Percentiles rank a stretch among this genome's conserved stretches.
These are phyloP conservation scores for Leccinum boreale DNA, from an alignment of 768 basidiomycete species.

Conservation along the genomic window DNA sequence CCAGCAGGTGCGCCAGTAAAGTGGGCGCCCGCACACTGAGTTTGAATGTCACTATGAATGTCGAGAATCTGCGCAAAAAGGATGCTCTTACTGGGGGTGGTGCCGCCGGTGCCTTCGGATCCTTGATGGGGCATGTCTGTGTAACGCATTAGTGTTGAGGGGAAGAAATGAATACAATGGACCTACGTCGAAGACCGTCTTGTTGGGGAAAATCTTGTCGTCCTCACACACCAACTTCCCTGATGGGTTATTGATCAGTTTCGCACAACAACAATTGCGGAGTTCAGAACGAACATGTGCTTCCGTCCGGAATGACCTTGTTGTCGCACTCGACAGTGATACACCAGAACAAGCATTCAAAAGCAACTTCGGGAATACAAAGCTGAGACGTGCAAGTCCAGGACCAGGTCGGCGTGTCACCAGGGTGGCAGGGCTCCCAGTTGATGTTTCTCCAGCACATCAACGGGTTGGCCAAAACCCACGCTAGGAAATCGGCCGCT, in stretches of 20 bases:
- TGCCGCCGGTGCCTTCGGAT: background rate
- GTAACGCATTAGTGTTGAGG: background rate
- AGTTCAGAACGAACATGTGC: conserved; percentile 1
- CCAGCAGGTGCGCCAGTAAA: background rate
- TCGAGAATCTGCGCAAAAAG: background rate
- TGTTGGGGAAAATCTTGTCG: conserved; percentile 4
- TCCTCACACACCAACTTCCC: conserved; percentile 4
- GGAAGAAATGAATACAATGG: background rate
- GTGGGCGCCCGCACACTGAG: background rate
- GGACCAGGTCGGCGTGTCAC: background rate
- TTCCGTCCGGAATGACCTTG: background rate
- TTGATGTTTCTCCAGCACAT: conserved; percentile 1
- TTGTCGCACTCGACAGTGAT: conserved; percentile 4
- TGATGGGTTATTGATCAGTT: background rate
- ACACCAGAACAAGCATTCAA: background rate
- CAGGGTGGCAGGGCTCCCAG: conserved; percentile 1
- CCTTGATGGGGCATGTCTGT: background rate
- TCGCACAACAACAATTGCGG: background rate
- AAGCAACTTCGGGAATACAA: background rate
- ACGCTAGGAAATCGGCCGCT: conserved; percentile 1
- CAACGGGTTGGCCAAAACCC: background rate
- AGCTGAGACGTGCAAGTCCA: background rate
- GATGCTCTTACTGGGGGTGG: background rate
- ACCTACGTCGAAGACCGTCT: conserved; percentile 2
- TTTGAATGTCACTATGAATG: background rate